phyloP scores from a whole-genome alignment of 2,329 filamentous ascomycete species.

The Ceratocystis ficicola region DNA sequence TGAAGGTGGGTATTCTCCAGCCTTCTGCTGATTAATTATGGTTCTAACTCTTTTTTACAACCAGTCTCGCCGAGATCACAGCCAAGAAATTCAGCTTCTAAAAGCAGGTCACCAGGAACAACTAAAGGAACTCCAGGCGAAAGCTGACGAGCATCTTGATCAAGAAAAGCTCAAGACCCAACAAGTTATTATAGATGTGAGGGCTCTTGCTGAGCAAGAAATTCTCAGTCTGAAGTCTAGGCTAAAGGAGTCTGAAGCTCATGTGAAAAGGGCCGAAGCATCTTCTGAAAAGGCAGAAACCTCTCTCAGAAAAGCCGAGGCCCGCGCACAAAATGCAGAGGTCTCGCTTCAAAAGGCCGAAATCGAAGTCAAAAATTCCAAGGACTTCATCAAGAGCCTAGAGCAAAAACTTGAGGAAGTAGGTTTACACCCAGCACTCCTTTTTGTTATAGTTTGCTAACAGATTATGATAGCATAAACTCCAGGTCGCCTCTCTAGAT shows the following conservation, averaged over 20 bases:
- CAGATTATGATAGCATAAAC: constrained; percentile 5
- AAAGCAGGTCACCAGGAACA: constrained; percentile 30
- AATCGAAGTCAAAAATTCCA: constrained; percentile 4
- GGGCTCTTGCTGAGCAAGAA: not conserved
- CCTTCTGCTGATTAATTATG: not conserved
- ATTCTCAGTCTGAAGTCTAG: not conserved
- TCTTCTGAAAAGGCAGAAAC: constrained; percentile 13
- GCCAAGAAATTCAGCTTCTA: constrained; percentile 46
- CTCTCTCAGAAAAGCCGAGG: not conserved
- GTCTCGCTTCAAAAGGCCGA: not conserved
- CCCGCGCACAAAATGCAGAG: constrained; percentile 14
- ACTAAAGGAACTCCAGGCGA: not conserved
- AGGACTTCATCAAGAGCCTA: constrained; percentile 27
- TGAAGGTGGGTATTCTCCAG: constrained; percentile 38
- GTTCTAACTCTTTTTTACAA: constrained; percentile 12
- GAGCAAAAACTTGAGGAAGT: constrained; percentile 27
- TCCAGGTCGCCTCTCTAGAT: constrained; percentile 28
- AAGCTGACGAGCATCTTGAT: constrained; percentile 24
- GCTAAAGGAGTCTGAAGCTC: not conserved
- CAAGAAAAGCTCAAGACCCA: constrained; percentile 27
- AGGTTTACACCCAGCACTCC: not conserved
- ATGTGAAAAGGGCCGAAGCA: constrained; percentile 12
- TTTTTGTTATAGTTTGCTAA: constrained; percentile 1
- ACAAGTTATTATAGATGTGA: constrained; percentile 7
- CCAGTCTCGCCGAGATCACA: constrained; percentile 49